A percentile compares a stretch with the other conserved stretches of the same genome.
Conservation (phyloP, 495 filamentous ascomycete genomes). For the Neurospora sp. region DNA sequence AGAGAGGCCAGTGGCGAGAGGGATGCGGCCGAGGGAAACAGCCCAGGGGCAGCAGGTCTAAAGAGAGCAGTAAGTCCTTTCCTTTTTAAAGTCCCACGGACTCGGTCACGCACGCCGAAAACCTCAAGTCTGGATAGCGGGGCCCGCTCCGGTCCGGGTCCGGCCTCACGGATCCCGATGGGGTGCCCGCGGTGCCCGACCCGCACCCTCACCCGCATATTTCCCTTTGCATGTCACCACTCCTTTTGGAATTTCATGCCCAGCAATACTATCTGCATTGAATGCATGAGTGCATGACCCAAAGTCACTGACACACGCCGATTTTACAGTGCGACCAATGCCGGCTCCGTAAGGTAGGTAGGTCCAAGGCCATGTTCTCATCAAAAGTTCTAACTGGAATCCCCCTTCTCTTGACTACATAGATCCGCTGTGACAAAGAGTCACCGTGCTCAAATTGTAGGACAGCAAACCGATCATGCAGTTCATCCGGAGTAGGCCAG, state of each 20-base stretch:
- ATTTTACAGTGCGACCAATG: slow-evolving; percentile 23
- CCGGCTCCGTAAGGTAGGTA: slow-evolving; percentile 21
- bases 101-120: neutral
- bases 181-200: neutral
- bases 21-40: neutral
- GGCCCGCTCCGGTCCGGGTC: neutral
- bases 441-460: slow-evolving; percentile 58
- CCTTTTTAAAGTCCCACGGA: neutral
- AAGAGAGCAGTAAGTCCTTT: neutral
- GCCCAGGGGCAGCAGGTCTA: neutral
- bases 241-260: neutral
- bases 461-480: slow-evolving; percentile 43
- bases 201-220: neutral
- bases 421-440: slow-evolving; percentile 62
- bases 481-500: slow-evolving; percentile 51
- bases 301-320: slow-evolving; percentile 5
- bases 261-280: neutral
- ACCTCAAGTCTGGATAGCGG: neutral
- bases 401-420: neutral
- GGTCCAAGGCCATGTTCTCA: neutral
- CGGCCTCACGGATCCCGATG: neutral
- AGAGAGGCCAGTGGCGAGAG: neutral
- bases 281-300: neutral
- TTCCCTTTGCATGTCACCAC: neutral
- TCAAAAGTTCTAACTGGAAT: neutral